Percentiles rank a stretch among this genome's conserved stretches.
Conservation (phyloP, 495 filamentous ascomycete genomes). For the Sordaria brevicollis region DNA sequence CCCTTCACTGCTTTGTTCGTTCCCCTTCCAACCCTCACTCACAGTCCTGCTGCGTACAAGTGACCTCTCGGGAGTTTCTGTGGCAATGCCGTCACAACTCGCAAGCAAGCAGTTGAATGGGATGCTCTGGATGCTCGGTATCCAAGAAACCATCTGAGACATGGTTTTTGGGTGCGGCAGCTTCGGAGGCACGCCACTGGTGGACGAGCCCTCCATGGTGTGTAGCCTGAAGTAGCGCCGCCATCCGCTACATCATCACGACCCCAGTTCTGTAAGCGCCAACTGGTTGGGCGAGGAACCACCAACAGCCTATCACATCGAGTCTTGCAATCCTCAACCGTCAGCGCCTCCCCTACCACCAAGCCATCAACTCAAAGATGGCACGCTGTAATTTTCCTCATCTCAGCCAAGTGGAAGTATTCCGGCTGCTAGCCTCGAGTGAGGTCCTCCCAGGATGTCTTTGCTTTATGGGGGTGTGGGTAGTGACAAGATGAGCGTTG, state of each 20-base stretch:
- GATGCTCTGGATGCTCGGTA: constrained; percentile 12
- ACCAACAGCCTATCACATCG: constrained; percentile 37
- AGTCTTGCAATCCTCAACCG: constrained; percentile 21
- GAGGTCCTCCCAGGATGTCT: constrained; percentile 7
- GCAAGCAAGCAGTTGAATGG: too few relatives aligned
- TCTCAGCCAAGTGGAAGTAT: not conserved
- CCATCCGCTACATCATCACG: constrained; percentile 33
- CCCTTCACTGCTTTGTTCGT: too few relatives aligned
- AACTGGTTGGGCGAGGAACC: constrained; percentile 32
- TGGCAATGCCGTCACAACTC: constrained; percentile 28
- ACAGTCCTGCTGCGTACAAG: not conserved
- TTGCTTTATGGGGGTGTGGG: constrained; percentile 1
- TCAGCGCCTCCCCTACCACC: not conserved
- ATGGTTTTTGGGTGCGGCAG: constrained; percentile 34
- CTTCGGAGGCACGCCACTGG: constrained; percentile 32
- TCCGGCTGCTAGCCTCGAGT: constrained; percentile 15
- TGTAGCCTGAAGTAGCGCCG: constrained; percentile 26
- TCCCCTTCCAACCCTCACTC: not conserved
- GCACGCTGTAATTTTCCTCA: not conserved
- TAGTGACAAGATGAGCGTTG: not conserved
- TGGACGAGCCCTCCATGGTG: constrained; percentile 25
- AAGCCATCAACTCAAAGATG: constrained; percentile 2
- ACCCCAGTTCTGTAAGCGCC: constrained; percentile 41
- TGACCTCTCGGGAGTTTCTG: constrained; percentile 21
- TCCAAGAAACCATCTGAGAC: constrained; percentile 40